Evolutionary conservation across 2,329 filamentous ascomycete species (phyloP).

Genomic region (Venturia oleaginea): DNA sequence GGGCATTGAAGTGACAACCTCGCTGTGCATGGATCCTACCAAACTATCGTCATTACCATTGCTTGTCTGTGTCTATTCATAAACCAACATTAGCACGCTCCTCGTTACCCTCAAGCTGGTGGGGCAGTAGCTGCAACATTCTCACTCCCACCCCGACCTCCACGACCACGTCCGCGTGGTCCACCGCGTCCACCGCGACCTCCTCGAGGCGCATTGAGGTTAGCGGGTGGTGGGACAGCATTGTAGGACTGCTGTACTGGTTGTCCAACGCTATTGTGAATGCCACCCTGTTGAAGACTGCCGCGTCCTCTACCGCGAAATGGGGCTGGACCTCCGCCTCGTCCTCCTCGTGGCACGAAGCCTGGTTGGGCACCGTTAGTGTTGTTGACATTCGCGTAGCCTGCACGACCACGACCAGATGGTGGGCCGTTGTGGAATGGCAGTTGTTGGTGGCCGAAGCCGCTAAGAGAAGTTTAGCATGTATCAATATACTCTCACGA

Average conservation of each 20-base stretch:
- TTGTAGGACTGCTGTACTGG: conserved; percentile 22
- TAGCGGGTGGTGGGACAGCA: conserved; percentile 29
- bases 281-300: not conserved
- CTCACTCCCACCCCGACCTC: conserved; percentile 2
- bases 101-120: not conserved
- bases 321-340: not conserved
- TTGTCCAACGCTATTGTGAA: not conserved
- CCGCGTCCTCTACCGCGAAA: conserved; percentile 1
- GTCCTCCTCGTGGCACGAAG: not conserved
- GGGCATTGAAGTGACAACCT: not conserved
- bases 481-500: conserved; percentile 17
- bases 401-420: conserved; percentile 12
- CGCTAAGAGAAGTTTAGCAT: conserved; percentile 18
- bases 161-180: conserved; percentile 14
- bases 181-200: conserved; percentile 19
- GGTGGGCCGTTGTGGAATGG: conserved; percentile 8
- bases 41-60: not conserved
- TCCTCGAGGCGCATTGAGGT: conserved; percentile 16
- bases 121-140: not conserved
- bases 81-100: not conserved
- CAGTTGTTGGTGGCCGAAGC: conserved; percentile 4
- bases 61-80: not conserved
- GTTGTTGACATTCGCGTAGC: conserved; percentile 10
- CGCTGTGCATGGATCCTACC: not conserved
- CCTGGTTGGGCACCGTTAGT: not conserved